Base-by-base conservation (phyloP, 305 asterid genomes). In the Salvia sclarea region DNA sequence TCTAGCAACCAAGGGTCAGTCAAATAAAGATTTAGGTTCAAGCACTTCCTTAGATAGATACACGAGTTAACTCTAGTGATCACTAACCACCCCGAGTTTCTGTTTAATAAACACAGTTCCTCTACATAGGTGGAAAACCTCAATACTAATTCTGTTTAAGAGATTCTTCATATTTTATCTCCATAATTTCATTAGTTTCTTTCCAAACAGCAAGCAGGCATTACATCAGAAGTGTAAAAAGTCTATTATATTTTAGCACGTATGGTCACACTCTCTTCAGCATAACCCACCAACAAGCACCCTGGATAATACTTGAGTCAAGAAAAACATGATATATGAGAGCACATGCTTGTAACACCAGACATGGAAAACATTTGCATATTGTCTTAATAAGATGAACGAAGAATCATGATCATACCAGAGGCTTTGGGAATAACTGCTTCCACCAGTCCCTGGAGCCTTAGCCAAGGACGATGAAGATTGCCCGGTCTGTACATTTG, bases 321-420 rank as follows among this genome's bases (percentile, higher is more conserved):
- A n/a, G n/a, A n/a, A n/a, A n/a, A n/a, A n/a, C n/a, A n/a, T n/a
- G n/a, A n/a, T 24, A 43, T 35, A 62, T 61, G 47, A 38, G 41
- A 30, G 35, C 60, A 54, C 64, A 53, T 31, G 41, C 53, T 44
- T 18, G 50, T 40, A 67, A 20, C 41, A 54, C 54, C 12, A 62
- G 57, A 33, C 14, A 62, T 66, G 33, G n/a, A 58, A 59, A 43
- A 18, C 20, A 44, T 7, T 3, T 8, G 14, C 45, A 66, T 21
- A 54, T 25, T n/a, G 9, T 41, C 57, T 13, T 18, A 45, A 61
- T 21, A 35, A 49, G 17, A 65, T n/a, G 30, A 53, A 63, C 12
- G 5, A 31, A 40, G 69, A 68, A 64, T 20, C 44, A 66, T n/a
- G 22, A 75, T 57, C 83, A 72, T 88, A 90, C 96, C 97, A 72